A percentile compares a stretch with the other conserved stretches of the same genome.
phyloP scores from a whole-genome alignment of 139 green algal species.

The Chlamydomonas schloesseri region DNA sequence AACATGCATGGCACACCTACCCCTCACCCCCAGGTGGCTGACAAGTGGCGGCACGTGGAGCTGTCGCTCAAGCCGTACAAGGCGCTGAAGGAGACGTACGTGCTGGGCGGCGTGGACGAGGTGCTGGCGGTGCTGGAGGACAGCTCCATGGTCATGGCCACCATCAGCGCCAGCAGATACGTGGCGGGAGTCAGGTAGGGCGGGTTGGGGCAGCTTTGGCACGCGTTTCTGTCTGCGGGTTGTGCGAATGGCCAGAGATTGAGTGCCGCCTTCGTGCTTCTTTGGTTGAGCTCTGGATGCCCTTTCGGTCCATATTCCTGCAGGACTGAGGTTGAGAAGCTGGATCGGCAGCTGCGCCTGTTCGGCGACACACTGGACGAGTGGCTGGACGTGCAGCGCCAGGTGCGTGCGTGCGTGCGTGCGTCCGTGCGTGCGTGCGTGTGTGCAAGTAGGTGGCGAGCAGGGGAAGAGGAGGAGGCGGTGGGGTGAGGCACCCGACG shows the following conservation, averaged over 20 bases:
- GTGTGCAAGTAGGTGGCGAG: too few relatives aligned
- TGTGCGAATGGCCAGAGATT: too few relatives aligned
- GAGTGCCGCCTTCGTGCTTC: too few relatives aligned
- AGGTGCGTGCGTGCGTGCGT: too few relatives aligned
- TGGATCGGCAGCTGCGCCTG: conserved; percentile 71
- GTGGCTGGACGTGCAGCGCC: conserved; percentile 76
- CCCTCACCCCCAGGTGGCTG: too few relatives aligned
- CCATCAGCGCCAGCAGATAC: conserved; percentile 75
- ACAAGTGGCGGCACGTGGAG: conserved; percentile 44
- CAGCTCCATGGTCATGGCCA: conserved; percentile 80
- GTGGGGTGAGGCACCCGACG: too few relatives aligned
- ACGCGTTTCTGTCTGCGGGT: neutral
- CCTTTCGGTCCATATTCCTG: too few relatives aligned
- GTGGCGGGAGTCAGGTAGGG: conserved; percentile 59
- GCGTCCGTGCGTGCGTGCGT: too few relatives aligned
- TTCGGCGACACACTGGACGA: conserved; percentile 76
- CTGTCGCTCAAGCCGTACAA: conserved; percentile 72
- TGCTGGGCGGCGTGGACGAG: conserved; percentile 82
- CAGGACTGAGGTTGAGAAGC: conserved; percentile 76
- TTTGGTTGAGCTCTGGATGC: too few relatives aligned
- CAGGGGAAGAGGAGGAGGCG: too few relatives aligned
- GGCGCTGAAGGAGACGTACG: conserved; percentile 85
- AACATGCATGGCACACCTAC: too few relatives aligned
- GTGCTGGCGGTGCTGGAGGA: conserved; percentile 84
- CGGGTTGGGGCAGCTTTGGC: neutral